These are phyloP conservation scores for Erigeron canadensis DNA, from an alignment of 129 eudicot genomes.

Conservation along the genomic window DNA sequence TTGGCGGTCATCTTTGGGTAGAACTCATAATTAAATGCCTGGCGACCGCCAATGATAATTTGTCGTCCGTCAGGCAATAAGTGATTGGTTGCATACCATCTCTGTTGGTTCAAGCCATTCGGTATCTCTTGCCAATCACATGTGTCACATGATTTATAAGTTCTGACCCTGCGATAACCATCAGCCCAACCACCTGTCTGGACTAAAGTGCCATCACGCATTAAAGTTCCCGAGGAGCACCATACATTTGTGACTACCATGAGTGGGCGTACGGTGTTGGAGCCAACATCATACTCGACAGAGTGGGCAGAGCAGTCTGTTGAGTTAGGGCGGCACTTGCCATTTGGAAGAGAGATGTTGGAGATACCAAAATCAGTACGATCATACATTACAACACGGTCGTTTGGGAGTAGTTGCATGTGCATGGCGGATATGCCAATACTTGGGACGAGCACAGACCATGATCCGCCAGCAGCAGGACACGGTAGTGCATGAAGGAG, in stretches of 20 bases:
- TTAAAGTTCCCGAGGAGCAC: conserved; percentile 77
- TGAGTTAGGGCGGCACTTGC: conserved; percentile 47
- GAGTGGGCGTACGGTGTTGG: conserved; percentile 62
- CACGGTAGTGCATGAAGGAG: conserved; percentile 16
- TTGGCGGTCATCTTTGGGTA: conserved; percentile 44
- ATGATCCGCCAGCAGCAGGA: conserved; percentile 41
- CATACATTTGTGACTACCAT: conserved; percentile 58
- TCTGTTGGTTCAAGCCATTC: conserved; percentile 20
- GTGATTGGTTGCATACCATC: conserved; percentile 79
- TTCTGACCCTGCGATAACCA: conserved; percentile 48
- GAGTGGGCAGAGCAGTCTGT: conserved; percentile 79
- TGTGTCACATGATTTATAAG: conserved; percentile 31
- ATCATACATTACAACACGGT: conserved; percentile 67
- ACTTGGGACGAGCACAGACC: conserved; percentile 50
- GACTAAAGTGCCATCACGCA: conserved; percentile 50
- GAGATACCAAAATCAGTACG: conserved; percentile 72
- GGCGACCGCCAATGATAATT: conserved; percentile 65
- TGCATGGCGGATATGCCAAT: conserved; percentile 76
- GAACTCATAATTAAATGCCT: conserved; percentile 57
- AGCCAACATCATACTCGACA: conserved; percentile 49
- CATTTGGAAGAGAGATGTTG: conserved; percentile 54
- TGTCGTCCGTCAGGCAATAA: conserved; percentile 58
- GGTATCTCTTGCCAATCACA: conserved; percentile 64
- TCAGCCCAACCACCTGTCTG: conserved; percentile 75
- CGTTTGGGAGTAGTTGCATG: conserved; percentile 73